Evolutionary conservation across 768 basidiomycete species (phyloP), one percentile per base, ranked within the genome.

Genomic region (Tephrocybe sp.): DNA sequence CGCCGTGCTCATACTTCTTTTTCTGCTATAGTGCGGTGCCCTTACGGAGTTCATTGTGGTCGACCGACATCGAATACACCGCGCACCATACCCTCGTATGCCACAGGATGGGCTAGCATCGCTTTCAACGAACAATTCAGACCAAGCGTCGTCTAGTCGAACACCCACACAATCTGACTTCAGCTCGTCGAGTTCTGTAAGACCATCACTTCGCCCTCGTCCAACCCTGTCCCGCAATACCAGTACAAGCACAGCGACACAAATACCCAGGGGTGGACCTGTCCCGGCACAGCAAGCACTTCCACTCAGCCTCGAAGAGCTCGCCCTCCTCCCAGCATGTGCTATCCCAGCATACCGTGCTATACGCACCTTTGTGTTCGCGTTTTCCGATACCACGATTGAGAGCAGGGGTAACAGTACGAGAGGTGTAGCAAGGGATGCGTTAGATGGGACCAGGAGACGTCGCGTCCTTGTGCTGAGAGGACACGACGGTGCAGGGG

Each of bases 1-100:
- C 5, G 15, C 55, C 19, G 48, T 59, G 40, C 52, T 57, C 23
- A 47, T 57, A 63, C 31, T 58, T 52, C 33, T 42, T 30, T 15
- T 21, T 34, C 52, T 42, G n/a, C 10, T 30, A 18, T 55, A 93
- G 90, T 85, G 82, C 56, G 93, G 94, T 42, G 89, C 89, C 5
- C 75, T 95, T 18, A 77, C 90, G n/a, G 91, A 97, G 67, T 95
- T 91, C 69, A 80, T 95, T 52, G 73, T 90, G 21, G 77, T 86
- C 19, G 91, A 95, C 61, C 81, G 88, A 23, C 86, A 84, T 59
- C 80, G 88, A 12, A 67, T 94, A 1, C 80, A 85, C 53, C 78
- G 86, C 13, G 79, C 86, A 8, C 88, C 91, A 0, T 77, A 84
- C 56, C 85, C 84, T 24, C 69, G 72, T 13, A 68, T 65, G 58